phyloP scores from a whole-genome alignment of 139 green algal genomes.

The Chlorella vulgaris region DNA sequence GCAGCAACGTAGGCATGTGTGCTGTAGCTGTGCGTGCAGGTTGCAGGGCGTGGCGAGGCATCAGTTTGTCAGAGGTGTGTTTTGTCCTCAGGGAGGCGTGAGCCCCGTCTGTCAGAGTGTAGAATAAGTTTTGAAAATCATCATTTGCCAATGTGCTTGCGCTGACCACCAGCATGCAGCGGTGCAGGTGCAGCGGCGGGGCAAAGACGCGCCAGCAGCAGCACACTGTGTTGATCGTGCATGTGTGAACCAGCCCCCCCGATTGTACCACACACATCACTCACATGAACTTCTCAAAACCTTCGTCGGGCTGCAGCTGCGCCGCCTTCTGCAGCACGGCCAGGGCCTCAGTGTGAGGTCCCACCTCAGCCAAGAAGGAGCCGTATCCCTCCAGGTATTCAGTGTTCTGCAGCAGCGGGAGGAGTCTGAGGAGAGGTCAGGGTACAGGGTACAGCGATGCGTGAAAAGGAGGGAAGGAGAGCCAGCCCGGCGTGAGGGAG shows the following conservation, averaged over 20 bases:
- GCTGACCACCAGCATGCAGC: neutral
- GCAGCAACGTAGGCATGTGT: too few species aligned
- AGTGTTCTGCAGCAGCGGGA: constrained; percentile 45
- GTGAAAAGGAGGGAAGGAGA: neutral
- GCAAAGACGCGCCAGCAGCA: neutral
- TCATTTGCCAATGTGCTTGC: neutral
- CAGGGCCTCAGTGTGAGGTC: constrained; percentile 61
- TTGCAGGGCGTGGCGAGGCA: constrained; percentile 5
- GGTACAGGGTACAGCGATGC: neutral
- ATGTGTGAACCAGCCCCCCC: neutral
- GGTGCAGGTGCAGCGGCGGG: neutral
- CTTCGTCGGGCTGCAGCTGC: constrained; percentile 61
- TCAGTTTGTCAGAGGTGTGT: constrained; percentile 48
- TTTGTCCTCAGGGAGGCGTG: constrained; percentile 2
- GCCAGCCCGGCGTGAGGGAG: neutral
- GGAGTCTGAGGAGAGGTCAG: neutral
- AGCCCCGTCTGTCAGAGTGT: constrained; percentile 12
- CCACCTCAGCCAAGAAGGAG: constrained; percentile 71
- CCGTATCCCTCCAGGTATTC: constrained; percentile 69
- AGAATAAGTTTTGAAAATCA: constrained; percentile 31
- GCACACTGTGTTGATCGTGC: neutral
- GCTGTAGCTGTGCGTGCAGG: neutral
- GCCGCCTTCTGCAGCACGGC: constrained; percentile 61
- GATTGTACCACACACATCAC: too few species aligned
- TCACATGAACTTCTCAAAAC: constrained; percentile 89